Percentiles rank a stretch among this genome's conserved stretches.
phyloP scores from a whole-genome alignment of 2,329 filamentous ascomycete species.

The Calonectria henricotiae region DNA sequence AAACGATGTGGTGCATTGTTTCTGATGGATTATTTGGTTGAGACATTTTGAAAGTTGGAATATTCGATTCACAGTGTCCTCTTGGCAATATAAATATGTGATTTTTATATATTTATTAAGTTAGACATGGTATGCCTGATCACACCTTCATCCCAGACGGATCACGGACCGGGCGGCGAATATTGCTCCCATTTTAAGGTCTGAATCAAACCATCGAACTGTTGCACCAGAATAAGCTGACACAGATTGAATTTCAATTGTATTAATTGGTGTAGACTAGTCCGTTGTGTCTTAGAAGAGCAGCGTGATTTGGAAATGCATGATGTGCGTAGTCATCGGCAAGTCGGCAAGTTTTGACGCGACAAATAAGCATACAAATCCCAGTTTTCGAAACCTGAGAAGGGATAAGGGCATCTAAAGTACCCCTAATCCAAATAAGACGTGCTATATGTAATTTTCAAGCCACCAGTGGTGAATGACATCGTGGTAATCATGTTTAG shows the following conservation, averaged over 20 bases:
- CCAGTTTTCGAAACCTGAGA: too few relatives aligned
- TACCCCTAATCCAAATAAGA: too few relatives aligned
- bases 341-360: not conserved
- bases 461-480: not conserved
- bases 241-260: too few relatives aligned
- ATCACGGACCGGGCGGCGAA: conserved; percentile 1
- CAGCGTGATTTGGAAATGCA: not conserved
- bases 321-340: not conserved
- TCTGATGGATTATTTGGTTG: not conserved
- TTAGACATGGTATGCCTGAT: not conserved
- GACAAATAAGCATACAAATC: not conserved
- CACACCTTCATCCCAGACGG: not conserved
- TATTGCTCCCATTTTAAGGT: not conserved
- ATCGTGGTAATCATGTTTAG: not conserved
- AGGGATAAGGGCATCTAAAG: too few relatives aligned
- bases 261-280: too few relatives aligned
- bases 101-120: not conserved
- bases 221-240: not conserved
- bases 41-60: not conserved
- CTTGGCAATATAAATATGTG: not conserved
- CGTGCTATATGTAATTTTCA: not conserved
- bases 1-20: conserved; percentile 12
- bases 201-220: too few relatives aligned
- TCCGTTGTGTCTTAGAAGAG: not conserved
- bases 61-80: too few relatives aligned